phyloP scores from a whole-genome alignment of 371 early-diverging fungal genomes.

The Lichtheimia ramosa region DNA sequence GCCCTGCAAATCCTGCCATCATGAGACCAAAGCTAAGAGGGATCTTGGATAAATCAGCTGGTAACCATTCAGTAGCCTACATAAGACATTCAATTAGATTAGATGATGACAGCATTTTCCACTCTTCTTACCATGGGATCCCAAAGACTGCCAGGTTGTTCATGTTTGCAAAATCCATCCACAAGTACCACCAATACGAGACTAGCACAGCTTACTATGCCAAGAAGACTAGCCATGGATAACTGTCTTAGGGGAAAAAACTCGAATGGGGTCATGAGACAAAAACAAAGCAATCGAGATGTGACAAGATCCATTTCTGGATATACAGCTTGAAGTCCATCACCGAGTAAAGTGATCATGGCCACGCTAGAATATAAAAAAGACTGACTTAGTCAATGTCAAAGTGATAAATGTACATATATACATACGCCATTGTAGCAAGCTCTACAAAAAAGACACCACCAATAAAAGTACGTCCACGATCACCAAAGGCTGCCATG shows the following conservation, averaged over 20 bases:
- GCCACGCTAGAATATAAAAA: slow-evolving; percentile 24
- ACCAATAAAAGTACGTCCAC: slow-evolving; percentile 41
- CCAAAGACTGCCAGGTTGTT: slow-evolving; percentile 55
- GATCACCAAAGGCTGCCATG: slow-evolving; percentile 60
- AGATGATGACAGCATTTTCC: not conserved
- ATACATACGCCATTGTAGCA: slow-evolving; percentile 47
- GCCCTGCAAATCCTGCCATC: slow-evolving; percentile 51
- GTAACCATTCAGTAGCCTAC: slow-evolving; percentile 30
- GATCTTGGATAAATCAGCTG: slow-evolving; percentile 21
- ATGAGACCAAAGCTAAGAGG: slow-evolving; percentile 41
- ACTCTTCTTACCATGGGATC: slow-evolving; percentile 45
- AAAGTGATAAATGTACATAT: too few relatives aligned
- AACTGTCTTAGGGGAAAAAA: slow-evolving; percentile 38
- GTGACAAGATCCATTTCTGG: slow-evolving; percentile 10
- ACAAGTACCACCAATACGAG: slow-evolving; percentile 41
- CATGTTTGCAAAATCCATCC: slow-evolving; percentile 44
- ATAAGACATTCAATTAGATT: too few relatives aligned
- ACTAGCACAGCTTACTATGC: slow-evolving; percentile 37
- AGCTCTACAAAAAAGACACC: slow-evolving; percentile 62
- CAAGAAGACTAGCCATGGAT: slow-evolving; percentile 45
- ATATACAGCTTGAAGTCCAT: slow-evolving; percentile 30
- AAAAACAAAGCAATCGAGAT: slow-evolving; percentile 11
- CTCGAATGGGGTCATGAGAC: slow-evolving; percentile 20
- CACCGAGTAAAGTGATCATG: slow-evolving; percentile 32
- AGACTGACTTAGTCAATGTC: slow-evolving; percentile 11